A percentile compares a stretch with the other conserved stretches of the same genome.
Conservation (phyloP, 352 stramenopile species). For the Peronosclerospora sorghi region DNA sequence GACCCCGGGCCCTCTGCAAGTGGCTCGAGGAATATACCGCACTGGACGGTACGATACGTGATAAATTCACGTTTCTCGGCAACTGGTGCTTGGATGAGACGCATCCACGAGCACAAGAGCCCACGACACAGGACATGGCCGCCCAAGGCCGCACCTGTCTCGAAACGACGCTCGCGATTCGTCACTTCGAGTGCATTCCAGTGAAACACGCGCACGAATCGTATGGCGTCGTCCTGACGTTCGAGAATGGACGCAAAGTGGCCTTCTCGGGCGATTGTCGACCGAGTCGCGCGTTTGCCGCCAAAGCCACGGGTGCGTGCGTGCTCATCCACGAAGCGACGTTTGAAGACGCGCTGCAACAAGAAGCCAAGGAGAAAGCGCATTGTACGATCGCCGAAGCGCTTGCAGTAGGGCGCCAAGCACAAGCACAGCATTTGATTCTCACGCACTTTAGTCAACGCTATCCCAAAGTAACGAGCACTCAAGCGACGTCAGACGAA, state of each 20-base stretch:
- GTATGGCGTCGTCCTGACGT: slow-evolving; percentile 84
- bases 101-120: slow-evolving; percentile 16
- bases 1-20: slow-evolving; percentile 70
- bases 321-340: slow-evolving; percentile 97
- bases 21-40: slow-evolving; percentile 89
- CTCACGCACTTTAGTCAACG: slow-evolving; percentile 95
- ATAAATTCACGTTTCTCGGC: slow-evolving; percentile 84
- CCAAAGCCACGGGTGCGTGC: slow-evolving; percentile 49
- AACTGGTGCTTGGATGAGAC: slow-evolving; percentile 77
- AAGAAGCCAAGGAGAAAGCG: slow-evolving; percentile 89
- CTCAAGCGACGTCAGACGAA: slow-evolving; percentile 17
- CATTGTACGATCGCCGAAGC: slow-evolving; percentile 93
- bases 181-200: slow-evolving; percentile 46
- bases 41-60: slow-evolving; percentile 62
- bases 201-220: slow-evolving; percentile 87
- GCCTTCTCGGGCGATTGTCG: slow-evolving; percentile 93
- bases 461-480: slow-evolving; percentile 65
- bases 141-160: slow-evolving; percentile 34
- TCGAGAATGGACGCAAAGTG: slow-evolving; percentile 62
- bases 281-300: slow-evolving; percentile 60
- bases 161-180: slow-evolving; percentile 28
- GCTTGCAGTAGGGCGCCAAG: slow-evolving; percentile 58
- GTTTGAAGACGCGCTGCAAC: slow-evolving; percentile 90
- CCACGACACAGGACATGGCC: slow-evolving; percentile 17
- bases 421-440: slow-evolving; percentile 79